phyloP scores from a whole-genome alignment of 805 yeast species.

The Candida hungchunana region DNA sequence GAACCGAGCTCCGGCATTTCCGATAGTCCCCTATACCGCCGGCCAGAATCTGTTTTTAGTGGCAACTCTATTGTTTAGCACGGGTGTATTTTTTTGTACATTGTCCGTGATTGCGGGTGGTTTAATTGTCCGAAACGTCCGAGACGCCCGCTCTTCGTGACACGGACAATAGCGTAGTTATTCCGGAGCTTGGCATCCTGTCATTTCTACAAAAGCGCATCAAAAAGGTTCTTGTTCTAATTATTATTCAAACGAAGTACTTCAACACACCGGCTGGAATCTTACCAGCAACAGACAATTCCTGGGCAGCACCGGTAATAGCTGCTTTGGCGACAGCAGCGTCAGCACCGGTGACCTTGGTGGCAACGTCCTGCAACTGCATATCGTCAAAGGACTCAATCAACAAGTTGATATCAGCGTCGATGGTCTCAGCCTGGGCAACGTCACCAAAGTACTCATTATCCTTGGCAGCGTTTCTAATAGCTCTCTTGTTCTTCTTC shows the following conservation, averaged over 20 bases:
- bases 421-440: conserved; percentile 59
- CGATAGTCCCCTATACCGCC: no score
- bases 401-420: conserved; percentile 74
- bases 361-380: conserved; percentile 71
- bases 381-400: conserved; percentile 79
- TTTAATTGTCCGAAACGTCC: no score
- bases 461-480: conserved; percentile 82
- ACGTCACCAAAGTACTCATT: conserved; percentile 81
- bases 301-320: conserved; percentile 51
- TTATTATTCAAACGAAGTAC: conserved; percentile 36
- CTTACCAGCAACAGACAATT: conserved; percentile 50
- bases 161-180: no score
- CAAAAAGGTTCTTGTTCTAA: no score
- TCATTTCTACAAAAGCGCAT: no score
- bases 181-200: no score
- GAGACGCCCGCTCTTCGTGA: no score
- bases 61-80: no score
- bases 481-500: conserved; percentile 92
- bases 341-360: conserved; percentile 46
- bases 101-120: no score
- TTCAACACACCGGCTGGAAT: conserved; percentile 49
- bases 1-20: no score
- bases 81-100: no score
- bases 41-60: no score
- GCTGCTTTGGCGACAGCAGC: conserved; percentile 55